Evolutionary conservation across 139 green algal species (phyloP), one percentile per base, ranked within the genome.

Genomic region (Chlorella ohadii): DNA sequence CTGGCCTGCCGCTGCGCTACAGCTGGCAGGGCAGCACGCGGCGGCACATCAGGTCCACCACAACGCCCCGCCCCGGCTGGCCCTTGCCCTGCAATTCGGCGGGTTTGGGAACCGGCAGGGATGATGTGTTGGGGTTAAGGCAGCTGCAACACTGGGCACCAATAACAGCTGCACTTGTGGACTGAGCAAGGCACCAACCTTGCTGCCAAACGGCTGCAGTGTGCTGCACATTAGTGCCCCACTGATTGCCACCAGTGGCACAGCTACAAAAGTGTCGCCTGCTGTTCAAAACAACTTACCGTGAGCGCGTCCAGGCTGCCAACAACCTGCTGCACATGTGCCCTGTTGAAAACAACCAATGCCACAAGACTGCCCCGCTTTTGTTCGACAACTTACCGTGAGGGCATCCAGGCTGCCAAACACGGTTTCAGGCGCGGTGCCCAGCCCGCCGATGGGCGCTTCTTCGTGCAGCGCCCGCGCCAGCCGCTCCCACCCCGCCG

Each of bases 41-140:
- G 15, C 86, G n/a, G 61, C 64, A 77, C 81, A 89, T 83, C 16
- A 86, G n/a, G 66, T 87, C 82, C 66, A 87, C 38, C 63, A 91
- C 80, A 9, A 90, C 57, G 16, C 88, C 86, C 20, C 41, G 27
- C 47, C 86, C 72, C 23, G 11, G 11, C 38, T 68, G 33, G n/a
- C 70, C 86, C 75, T 74, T 90, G 22, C 65, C 76, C 74, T 81
- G 55, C 73, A 51, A 2, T 3, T 22, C 33, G 1, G 65, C 28
- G 31, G 17, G 20, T 0, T 56, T 36, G 36, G 22, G 12, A 22
- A 55, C 33, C 33, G 65, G 65, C 33, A 17, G 65, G 0, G 31
- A 34, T 38, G 64, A 39, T 16, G 28, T n/a, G 28, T 16, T 23
- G 0, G 28, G 64, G 6, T 6, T 6, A 16, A 16, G 44, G 44